Evolutionary conservation across 2,329 filamentous ascomycete genomes (phyloP).

Genomic region (Cryphonectria radicalis): DNA sequence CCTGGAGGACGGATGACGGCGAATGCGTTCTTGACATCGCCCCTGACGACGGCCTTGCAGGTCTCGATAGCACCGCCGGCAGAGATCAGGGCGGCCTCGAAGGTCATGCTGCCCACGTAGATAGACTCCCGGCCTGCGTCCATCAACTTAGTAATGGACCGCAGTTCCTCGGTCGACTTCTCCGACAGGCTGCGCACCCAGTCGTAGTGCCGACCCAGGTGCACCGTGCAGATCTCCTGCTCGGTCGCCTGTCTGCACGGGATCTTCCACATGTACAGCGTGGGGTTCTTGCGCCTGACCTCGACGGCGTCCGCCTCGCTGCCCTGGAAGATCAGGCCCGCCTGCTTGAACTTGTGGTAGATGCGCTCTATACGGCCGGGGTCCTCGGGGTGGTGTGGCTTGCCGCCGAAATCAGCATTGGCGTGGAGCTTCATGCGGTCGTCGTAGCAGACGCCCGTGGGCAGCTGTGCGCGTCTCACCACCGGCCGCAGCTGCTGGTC

Average conservation of each 20-base stretch:
- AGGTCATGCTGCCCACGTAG: slow-evolving; percentile 83
- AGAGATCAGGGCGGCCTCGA: slow-evolving; percentile 78
- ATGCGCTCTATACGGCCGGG: slow-evolving; percentile 91
- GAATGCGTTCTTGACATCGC: slow-evolving; percentile 89
- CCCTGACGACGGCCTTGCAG: slow-evolving; percentile 84
- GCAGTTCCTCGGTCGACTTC: slow-evolving; percentile 66
- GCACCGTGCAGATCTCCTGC: slow-evolving; percentile 80
- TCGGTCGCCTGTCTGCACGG: slow-evolving; percentile 75
- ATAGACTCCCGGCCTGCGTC: slow-evolving; percentile 74
- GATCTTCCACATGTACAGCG: slow-evolving; percentile 75
- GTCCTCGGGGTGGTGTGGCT: slow-evolving; percentile 91
- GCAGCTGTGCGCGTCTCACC: slow-evolving; percentile 55
- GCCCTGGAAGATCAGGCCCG: slow-evolving; percentile 73
- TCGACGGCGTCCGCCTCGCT: slow-evolving; percentile 57
- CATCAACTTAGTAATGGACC: slow-evolving; percentile 64
- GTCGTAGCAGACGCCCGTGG: slow-evolving; percentile 86
- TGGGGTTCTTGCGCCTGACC: slow-evolving; percentile 58
- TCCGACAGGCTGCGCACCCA: slow-evolving; percentile 69
- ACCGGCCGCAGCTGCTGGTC: slow-evolving; percentile 35
- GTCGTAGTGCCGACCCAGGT: slow-evolving; percentile 75
- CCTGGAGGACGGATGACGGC: slow-evolving; percentile 94
- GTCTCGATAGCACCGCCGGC: slow-evolving; percentile 95
- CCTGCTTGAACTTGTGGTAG: slow-evolving; percentile 83
- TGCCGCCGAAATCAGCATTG: slow-evolving; percentile 74
- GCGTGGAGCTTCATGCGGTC: slow-evolving; percentile 94